phyloP scores from a whole-genome alignment of 2,329 filamentous ascomycete species.

The Fusarium sambucinum region DNA sequence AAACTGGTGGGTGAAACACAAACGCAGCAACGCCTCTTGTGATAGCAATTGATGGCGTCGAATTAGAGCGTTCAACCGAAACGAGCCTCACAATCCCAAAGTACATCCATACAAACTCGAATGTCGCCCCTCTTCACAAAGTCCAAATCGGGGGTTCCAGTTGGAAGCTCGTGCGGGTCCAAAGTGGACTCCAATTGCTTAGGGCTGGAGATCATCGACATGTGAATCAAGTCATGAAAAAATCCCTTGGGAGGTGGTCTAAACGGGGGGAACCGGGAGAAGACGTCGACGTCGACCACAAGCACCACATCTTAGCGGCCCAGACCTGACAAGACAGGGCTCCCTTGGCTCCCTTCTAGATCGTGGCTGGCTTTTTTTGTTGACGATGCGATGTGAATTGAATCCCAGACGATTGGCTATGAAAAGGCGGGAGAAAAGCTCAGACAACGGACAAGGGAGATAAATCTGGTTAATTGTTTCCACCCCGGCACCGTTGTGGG shows the following conservation, averaged over 20 bases:
- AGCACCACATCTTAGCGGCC: conserved; percentile 18
- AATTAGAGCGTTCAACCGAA: conserved; percentile 14
- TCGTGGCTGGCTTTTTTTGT: conserved; percentile 34
- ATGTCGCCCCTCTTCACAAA: conserved; percentile 17
- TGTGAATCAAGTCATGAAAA: conserved; percentile 40
- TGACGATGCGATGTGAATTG: conserved; percentile 42
- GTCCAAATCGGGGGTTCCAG: conserved; percentile 34
- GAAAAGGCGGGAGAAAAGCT: conserved; percentile 18
- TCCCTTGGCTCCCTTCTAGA: conserved; percentile 3
- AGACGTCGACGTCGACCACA: conserved; percentile 35
- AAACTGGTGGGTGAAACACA: conserved; percentile 1
- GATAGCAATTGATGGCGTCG: conserved; percentile 5
- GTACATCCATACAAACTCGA: neutral
- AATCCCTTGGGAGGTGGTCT: conserved; percentile 1
- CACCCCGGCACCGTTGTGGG: conserved; percentile 33
- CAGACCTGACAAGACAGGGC: conserved; percentile 14
- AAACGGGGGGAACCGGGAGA: conserved; percentile 45
- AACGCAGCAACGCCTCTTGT: neutral
- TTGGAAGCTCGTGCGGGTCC: conserved; percentile 42
- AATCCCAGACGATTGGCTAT: conserved; percentile 32
- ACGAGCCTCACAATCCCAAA: conserved; percentile 16
- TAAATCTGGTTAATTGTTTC: conserved; percentile 34
- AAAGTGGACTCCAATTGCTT: conserved; percentile 34
- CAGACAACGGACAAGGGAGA: conserved; percentile 29
- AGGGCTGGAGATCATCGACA: conserved; percentile 49